A percentile compares a stretch with the other conserved stretches of the same genome.
Conservation (phyloP, 129 eudicot species). For the Tanacetum coccineum region DNA sequence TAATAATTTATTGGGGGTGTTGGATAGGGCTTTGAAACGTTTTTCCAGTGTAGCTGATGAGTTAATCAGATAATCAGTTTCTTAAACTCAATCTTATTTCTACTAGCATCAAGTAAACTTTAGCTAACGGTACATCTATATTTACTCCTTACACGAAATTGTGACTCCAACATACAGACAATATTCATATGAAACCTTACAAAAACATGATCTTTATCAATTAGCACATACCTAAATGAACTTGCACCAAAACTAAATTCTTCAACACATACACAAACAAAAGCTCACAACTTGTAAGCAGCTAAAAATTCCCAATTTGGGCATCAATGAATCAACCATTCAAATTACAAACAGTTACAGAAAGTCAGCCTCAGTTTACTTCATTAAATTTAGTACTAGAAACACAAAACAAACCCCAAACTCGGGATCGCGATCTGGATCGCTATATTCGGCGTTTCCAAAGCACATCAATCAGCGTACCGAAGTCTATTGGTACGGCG, state of each 20-base stretch:
- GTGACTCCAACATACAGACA: slow-evolving; percentile 5
- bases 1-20: background rate
- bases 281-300: slow-evolving; percentile 3
- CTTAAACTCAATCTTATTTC: background rate
- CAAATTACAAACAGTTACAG: background rate
- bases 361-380: slow-evolving; percentile 19
- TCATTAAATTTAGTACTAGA: slow-evolving; percentile 18
- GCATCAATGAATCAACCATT: slow-evolving; percentile 3
- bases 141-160: slow-evolving; percentile 1
- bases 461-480: too few species aligned
- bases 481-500: too few species aligned
- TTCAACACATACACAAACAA: slow-evolving; percentile 10
- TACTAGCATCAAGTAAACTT: slow-evolving; percentile 5
- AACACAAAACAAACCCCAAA: background rate
- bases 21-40: slow-evolving; percentile 3
- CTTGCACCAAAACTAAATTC: background rate
- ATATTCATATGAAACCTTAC: background rate
- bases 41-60: background rate
- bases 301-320: slow-evolving; percentile 24
- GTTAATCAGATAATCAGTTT: background rate
- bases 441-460: too few species aligned
- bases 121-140: slow-evolving; percentile 1
- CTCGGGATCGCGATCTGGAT: too few species aligned
- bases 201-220: slow-evolving; percentile 11
- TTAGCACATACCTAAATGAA: background rate